Conservation (phyloP, 2,329 filamentous ascomycete species). For the Ceratocystis cubensis region DNA sequence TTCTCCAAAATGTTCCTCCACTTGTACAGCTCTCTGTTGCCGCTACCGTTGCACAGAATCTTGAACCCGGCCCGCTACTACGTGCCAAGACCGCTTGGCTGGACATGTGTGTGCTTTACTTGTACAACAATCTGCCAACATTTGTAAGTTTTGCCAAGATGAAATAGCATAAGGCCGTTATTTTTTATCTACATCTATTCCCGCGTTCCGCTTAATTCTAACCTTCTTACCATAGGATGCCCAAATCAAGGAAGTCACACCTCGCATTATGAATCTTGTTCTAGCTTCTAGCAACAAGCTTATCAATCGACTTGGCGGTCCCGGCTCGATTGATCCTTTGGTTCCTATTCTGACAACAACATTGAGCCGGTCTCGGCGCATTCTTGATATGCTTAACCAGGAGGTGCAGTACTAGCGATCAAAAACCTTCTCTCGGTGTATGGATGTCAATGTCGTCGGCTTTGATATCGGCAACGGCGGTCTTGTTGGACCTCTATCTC, state of each 20-base stretch:
- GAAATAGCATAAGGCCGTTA: no score
- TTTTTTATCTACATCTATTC: not conserved
- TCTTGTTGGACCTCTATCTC: not conserved
- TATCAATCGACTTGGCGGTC: constrained; percentile 36
- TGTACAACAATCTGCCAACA: constrained; percentile 36
- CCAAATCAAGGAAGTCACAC: constrained; percentile 43
- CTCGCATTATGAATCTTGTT: constrained; percentile 44
- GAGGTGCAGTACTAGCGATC: constrained; percentile 12
- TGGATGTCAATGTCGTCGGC: not conserved
- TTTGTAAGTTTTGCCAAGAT: constrained; percentile 36
- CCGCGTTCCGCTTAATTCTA: constrained; percentile 22
- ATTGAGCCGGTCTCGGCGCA: constrained; percentile 29
- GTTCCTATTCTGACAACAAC: constrained; percentile 38
- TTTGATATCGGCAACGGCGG: not conserved
- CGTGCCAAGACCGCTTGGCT: constrained; percentile 48
- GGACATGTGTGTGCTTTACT: constrained; percentile 44
- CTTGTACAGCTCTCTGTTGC: constrained; percentile 52
- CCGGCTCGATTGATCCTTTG: constrained; percentile 32
- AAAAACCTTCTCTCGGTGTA: not conserved
- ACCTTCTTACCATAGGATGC: constrained; percentile 34
- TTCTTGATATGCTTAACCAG: constrained; percentile 24
- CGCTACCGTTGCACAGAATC: constrained; percentile 48
- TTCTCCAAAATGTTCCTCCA: constrained; percentile 44
- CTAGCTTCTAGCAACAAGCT: constrained; percentile 41
- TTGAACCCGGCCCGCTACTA: constrained; percentile 40